Conservation (phyloP, 2,329 filamentous ascomycete species). For the Ophiostoma novo-ulmi region DNA sequence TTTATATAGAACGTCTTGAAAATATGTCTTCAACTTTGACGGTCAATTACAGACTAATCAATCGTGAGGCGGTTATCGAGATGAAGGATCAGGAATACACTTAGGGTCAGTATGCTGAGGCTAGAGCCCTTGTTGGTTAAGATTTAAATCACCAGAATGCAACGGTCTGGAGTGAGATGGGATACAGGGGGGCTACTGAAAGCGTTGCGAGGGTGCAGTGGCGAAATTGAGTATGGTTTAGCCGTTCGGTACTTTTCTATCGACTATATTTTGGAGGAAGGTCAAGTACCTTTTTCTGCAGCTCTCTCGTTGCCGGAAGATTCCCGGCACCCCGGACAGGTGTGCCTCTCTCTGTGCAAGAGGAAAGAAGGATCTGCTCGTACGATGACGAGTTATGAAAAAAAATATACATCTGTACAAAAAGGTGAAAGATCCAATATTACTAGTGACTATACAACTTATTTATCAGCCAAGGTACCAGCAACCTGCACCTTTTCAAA, state of each 20-base stretch:
- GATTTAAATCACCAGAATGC: not conserved
- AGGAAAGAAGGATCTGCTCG: not conserved
- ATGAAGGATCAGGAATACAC: not conserved
- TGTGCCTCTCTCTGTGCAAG: conserved; percentile 5
- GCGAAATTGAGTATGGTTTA: not conserved
- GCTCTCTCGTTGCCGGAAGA: not conserved
- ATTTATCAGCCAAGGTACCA: not conserved
- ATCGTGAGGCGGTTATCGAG: not conserved
- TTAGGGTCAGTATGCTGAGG: not conserved
- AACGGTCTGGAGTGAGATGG: not conserved
- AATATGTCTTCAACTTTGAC: too few relatives aligned
- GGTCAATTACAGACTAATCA: not conserved
- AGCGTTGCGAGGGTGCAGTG: not conserved
- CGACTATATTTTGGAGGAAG: not conserved
- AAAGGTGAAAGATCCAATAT: not conserved
- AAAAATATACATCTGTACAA: not conserved
- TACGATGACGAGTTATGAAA: not conserved
- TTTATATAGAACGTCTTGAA: not conserved
- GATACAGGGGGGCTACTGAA: not conserved
- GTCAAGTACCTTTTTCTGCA: not conserved
- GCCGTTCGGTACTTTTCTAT: not conserved
- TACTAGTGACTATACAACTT: not conserved
- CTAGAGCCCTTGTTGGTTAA: not conserved
- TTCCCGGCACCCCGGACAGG: not conserved
- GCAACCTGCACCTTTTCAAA: not conserved